Conservation (phyloP, 352 stramenopile species). For the Phytophthora multivora region DNA sequence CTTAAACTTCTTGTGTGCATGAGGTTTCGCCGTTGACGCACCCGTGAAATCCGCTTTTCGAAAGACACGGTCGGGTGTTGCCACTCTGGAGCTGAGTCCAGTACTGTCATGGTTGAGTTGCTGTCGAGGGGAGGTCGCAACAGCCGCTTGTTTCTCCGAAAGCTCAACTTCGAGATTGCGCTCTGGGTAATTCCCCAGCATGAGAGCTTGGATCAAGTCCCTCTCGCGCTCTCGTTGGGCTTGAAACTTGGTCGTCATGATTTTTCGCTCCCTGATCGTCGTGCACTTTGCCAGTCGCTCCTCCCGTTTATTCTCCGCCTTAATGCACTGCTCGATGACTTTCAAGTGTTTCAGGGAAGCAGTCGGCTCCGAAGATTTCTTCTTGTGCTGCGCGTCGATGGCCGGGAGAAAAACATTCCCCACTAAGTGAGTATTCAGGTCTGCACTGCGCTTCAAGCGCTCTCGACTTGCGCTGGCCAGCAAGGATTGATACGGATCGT, state of each 20-base stretch:
- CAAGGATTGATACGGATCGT: slow-evolving; percentile 57
- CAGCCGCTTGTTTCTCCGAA: slow-evolving; percentile 29
- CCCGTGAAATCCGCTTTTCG: slow-evolving; percentile 40
- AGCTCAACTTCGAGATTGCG: slow-evolving; percentile 36
- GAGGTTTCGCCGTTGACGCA: slow-evolving; percentile 43
- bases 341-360: slow-evolving; percentile 58
- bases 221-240: slow-evolving; percentile 57
- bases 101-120: slow-evolving; percentile 27
- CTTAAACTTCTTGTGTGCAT: slow-evolving; percentile 43
- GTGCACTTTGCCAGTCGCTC: slow-evolving; percentile 56
- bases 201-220: slow-evolving; percentile 61
- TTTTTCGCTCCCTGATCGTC: slow-evolving; percentile 49
- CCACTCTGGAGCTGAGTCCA: slow-evolving; percentile 29
- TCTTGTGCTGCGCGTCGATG: slow-evolving; percentile 39
- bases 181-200: slow-evolving; percentile 41
- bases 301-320: slow-evolving; percentile 72
- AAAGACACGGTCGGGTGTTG: slow-evolving; percentile 45
- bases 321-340: slow-evolving; percentile 79
- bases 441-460: slow-evolving; percentile 42
- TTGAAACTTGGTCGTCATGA: slow-evolving; percentile 63
- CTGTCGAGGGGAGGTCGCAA: slow-evolving; percentile 6
- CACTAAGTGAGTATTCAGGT: slow-evolving; percentile 52
- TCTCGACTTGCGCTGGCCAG: slow-evolving; percentile 50
- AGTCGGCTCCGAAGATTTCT: slow-evolving; percentile 12
- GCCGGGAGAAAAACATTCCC: slow-evolving; percentile 71